phyloP scores from a whole-genome alignment of 1,284 basidiomycete species.

The Irpex rosettiformis region DNA sequence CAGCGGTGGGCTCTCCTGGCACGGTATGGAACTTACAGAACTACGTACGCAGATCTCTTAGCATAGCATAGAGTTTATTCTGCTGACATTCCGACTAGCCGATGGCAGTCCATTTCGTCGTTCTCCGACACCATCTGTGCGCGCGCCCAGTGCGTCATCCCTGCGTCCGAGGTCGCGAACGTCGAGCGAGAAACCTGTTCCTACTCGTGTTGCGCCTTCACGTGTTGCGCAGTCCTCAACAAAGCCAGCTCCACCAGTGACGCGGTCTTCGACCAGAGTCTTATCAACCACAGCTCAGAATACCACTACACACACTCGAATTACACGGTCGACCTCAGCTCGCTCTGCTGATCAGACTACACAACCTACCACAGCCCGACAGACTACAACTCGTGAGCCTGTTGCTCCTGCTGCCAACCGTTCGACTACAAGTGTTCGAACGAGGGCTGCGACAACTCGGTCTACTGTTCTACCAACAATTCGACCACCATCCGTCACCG shows the following conservation, averaged over 20 bases:
- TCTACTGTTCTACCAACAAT: neutral
- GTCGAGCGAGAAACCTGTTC: neutral
- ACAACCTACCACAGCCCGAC: neutral
- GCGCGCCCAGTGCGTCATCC: neutral
- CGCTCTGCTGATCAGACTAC: neutral
- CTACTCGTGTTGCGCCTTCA: neutral
- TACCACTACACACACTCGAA: neutral
- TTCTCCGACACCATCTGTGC: neutral
- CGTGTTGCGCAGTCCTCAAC: neutral
- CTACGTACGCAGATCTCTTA: conserved; percentile 21
- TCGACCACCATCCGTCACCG: neutral
- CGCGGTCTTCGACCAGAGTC: neutral
- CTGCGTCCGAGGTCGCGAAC: neutral
- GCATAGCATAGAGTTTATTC: neutral
- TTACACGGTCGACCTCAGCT: neutral
- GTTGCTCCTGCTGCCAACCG: neutral
- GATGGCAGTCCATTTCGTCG: neutral
- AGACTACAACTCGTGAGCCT: neutral
- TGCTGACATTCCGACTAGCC: neutral
- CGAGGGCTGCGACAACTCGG: neutral
- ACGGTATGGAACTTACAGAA: conserved; percentile 21
- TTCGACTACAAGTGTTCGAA: neutral
- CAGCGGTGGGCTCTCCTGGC: conserved; percentile 19
- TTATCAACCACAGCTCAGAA: neutral
- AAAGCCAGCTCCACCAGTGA: neutral